Percentiles rank a stretch among this genome's conserved stretches.
phyloP scores from a whole-genome alignment of 2,329 filamentous ascomycete species.

The Tolypocladium endophyticum region DNA sequence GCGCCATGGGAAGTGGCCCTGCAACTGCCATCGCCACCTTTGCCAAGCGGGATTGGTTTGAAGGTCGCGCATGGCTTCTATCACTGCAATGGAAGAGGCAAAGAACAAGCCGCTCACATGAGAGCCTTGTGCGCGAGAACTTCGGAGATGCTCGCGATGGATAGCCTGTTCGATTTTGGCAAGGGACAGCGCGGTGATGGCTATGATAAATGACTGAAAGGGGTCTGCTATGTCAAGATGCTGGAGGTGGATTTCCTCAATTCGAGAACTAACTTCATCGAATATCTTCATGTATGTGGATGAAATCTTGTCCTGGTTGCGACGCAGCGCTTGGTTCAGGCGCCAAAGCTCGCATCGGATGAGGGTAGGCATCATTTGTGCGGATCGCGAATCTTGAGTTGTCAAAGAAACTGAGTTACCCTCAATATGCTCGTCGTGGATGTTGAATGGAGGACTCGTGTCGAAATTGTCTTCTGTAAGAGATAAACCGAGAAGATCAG shows the following conservation, averaged over 20 bases:
- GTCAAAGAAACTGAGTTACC: background rate
- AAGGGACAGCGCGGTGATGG: constrained; percentile 14
- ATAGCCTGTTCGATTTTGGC: constrained; percentile 15
- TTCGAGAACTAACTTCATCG: constrained; percentile 3
- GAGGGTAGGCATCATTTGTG: constrained; percentile 8
- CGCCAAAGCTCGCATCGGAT: constrained; percentile 17
- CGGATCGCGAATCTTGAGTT: background rate
- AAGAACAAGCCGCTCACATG: constrained; percentile 4
- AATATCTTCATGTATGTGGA: constrained; percentile 6
- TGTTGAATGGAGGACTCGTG: constrained; percentile 29
- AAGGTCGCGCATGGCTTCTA: constrained; percentile 12
- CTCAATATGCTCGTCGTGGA: constrained; percentile 21
- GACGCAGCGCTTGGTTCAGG: constrained; percentile 9
- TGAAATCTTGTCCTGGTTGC: constrained; percentile 1
- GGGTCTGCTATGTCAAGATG: constrained; percentile 1
- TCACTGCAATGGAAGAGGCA: constrained; percentile 4
- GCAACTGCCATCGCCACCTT: constrained; percentile 18
- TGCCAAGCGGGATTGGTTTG: constrained; percentile 10
- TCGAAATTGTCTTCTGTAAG: constrained; percentile 20
- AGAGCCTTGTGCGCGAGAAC: background rate
- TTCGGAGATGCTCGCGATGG: constrained; percentile 3
- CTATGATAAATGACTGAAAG: constrained; percentile 9
- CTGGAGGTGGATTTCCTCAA: constrained; percentile 6
- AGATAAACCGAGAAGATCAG: constrained; percentile 8
- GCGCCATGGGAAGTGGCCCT: constrained; percentile 15